Conservation (phyloP, 768 basidiomycete species). For the Boletus rufocinnamomeus region DNA sequence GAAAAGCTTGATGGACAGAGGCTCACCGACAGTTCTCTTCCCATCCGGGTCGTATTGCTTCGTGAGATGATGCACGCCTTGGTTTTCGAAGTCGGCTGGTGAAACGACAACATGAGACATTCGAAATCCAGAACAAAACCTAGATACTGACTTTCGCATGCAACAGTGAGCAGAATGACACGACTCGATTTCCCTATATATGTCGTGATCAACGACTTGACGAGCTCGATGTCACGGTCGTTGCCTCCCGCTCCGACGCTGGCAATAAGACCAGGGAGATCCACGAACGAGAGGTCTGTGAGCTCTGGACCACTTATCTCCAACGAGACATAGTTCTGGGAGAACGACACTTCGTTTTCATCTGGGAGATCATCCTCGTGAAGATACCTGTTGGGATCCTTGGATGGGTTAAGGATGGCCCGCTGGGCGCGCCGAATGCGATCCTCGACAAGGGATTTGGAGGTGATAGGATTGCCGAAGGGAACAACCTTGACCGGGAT, state of each 20-base stretch:
- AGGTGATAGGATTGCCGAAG: constrained; percentile 52
- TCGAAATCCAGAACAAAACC: too few relatives aligned
- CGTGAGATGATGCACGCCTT: too few relatives aligned
- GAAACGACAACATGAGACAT: too few relatives aligned
- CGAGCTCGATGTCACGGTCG: constrained; percentile 61
- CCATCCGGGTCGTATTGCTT: constrained; percentile 63
- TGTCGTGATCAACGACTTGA: constrained; percentile 54
- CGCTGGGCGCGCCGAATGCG: constrained; percentile 65
- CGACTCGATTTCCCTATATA: constrained; percentile 71
- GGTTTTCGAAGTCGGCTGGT: too few relatives aligned
- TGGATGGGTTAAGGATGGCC: constrained; percentile 63
- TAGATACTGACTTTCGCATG: constrained; percentile 37
- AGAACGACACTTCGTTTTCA: constrained; percentile 42
- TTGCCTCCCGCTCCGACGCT: too few relatives aligned
- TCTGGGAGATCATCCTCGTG: constrained; percentile 7
- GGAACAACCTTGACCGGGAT: constrained; percentile 40
- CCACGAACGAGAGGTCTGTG: constrained; percentile 64
- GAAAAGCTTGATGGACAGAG: constrained; percentile 46
- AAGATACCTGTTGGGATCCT: constrained; percentile 18
- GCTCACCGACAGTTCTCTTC: constrained; percentile 66
- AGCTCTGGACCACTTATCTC: constrained; percentile 61
- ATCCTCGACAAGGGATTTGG: constrained; percentile 60
- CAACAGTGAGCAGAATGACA: constrained; percentile 66
- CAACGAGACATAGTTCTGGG: constrained; percentile 56
- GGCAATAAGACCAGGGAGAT: constrained; percentile 67